These are phyloP conservation scores for Ceraceosorus guamensis DNA, from an alignment of 1,284 basidiomycete genomes.

Conservation along the genomic window DNA sequence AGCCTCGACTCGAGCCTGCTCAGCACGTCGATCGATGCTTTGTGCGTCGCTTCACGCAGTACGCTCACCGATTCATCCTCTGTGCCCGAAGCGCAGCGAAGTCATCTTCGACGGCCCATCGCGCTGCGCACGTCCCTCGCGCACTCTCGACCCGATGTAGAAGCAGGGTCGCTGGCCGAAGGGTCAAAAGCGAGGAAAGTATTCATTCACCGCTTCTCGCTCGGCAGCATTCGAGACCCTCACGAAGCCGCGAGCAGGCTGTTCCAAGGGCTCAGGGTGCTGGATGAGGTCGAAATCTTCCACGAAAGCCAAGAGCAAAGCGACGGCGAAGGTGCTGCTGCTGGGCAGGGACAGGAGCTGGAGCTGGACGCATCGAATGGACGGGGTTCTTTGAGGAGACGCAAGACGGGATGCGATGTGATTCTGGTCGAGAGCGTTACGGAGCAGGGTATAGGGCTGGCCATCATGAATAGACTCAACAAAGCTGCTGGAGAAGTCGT, in stretches of 20 bases:
- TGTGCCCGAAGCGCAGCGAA: no score
- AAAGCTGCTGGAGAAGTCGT: conserved; percentile 65
- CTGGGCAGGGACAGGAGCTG: no score
- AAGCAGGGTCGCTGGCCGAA: neutral
- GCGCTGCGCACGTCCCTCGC: no score
- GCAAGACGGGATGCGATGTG: conserved; percentile 65
- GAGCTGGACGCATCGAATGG: no score
- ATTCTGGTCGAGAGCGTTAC: conserved; percentile 82
- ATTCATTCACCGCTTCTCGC: conserved; percentile 48
- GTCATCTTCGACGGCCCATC: no score
- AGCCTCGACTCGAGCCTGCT: no score
- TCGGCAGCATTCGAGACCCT: conserved; percentile 63
- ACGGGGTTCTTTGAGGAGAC: no score
- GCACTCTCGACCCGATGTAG: no score
- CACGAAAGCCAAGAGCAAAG: no score
- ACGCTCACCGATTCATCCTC: no score
- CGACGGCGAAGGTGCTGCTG: no score
- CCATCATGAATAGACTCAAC: conserved; percentile 93
- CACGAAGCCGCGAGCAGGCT: conserved; percentile 69
- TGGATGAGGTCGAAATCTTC: conserved; percentile 55
- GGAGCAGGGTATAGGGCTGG: conserved; percentile 77
- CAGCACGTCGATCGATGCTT: neutral
- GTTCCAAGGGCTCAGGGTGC: conserved; percentile 76
- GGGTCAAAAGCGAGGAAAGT: conserved; percentile 5
- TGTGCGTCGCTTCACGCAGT: neutral